Percentiles rank a stretch among this genome's conserved stretches.
These are phyloP conservation scores for Cymbopogon flexuosus DNA, from an alignment of 202 grass and related monocot genomes.

Conservation along the genomic window DNA sequence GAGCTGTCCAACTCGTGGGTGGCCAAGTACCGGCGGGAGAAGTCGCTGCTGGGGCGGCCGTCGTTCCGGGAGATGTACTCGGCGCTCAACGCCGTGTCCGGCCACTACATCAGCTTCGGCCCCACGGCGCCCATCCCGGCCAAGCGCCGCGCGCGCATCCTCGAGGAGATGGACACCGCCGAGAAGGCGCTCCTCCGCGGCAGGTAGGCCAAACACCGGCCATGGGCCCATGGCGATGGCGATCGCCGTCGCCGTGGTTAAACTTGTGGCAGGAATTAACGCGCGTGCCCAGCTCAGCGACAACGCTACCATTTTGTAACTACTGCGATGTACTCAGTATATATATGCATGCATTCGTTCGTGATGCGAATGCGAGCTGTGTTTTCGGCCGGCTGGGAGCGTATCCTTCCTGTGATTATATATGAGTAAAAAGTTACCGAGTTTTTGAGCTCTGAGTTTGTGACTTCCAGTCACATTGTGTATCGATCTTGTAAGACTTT, in stretches of 20 bases:
- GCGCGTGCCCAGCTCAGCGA: not conserved
- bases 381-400: not conserved
- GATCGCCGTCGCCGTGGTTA: not conserved
- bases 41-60: slow-evolving; percentile 61
- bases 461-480: not conserved
- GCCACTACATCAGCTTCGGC: slow-evolving; percentile 99
- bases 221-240: not conserved
- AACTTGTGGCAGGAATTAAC: not conserved
- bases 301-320: slow-evolving; percentile 7
- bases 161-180: slow-evolving; percentile 95
- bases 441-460: slow-evolving; percentile 19
- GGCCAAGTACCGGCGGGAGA: slow-evolving; percentile 92
- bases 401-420: not conserved
- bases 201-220: slow-evolving; percentile 29
- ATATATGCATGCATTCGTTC: not conserved
- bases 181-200: slow-evolving; percentile 93
- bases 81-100: slow-evolving; percentile 91
- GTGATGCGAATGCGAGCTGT: not conserved
- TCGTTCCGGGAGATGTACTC: slow-evolving; percentile 99
- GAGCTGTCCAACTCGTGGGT: slow-evolving; percentile 93
- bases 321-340: not conserved
- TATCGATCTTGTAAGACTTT: not conserved
- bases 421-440: not conserved
- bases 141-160: slow-evolving; percentile 88
- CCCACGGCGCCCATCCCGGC: slow-evolving; percentile 87